A percentile compares a stretch with the other conserved stretches of the same genome.
Evolutionary conservation across 768 basidiomycete species (phyloP).

Genomic region (Lactarius sp.): DNA sequence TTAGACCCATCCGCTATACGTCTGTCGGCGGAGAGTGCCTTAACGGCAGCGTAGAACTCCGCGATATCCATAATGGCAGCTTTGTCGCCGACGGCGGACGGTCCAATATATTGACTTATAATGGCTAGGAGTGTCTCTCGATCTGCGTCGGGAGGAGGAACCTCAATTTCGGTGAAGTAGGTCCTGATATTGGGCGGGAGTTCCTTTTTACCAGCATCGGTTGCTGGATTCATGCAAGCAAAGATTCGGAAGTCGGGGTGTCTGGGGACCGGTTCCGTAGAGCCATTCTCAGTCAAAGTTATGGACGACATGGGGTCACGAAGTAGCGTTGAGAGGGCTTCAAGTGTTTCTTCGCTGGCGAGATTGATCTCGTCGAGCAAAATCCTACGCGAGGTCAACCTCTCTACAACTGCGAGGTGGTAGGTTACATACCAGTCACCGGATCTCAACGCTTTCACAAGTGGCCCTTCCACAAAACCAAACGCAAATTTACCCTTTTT

Average conservation of each 20-base stretch:
- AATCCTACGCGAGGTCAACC: conserved; percentile 50
- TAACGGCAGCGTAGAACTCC: conserved; percentile 83
- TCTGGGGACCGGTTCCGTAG: conserved; percentile 81
- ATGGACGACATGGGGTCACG: conserved; percentile 85
- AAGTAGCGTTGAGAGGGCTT: conserved; percentile 84
- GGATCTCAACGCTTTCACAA: conserved; percentile 81
- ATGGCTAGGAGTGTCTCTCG: conserved; percentile 85
- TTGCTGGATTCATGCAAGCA: conserved; percentile 99
- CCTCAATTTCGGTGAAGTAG: conserved; percentile 93
- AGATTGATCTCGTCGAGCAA: conserved; percentile 96
- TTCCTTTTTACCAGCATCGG: conserved; percentile 97
- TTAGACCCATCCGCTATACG: conserved; percentile 92
- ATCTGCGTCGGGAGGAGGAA: conserved; percentile 90
- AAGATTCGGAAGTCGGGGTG: conserved; percentile 96
- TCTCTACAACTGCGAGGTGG: not conserved
- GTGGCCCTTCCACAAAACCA: conserved; percentile 90
- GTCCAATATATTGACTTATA: conserved; percentile 84
- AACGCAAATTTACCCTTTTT: conserved; percentile 90
- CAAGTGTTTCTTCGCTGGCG: conserved; percentile 89
- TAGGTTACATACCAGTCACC: conserved; percentile 73
- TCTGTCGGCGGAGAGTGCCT: conserved; percentile 64
- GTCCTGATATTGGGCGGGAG: conserved; percentile 86
- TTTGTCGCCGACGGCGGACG: conserved; percentile 77
- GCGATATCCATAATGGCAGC: conserved; percentile 85
- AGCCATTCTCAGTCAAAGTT: conserved; percentile 89